These are phyloP conservation scores for Colletotrichum musae DNA, from an alignment of 2,329 filamentous ascomycete genomes.

Conservation along the genomic window DNA sequence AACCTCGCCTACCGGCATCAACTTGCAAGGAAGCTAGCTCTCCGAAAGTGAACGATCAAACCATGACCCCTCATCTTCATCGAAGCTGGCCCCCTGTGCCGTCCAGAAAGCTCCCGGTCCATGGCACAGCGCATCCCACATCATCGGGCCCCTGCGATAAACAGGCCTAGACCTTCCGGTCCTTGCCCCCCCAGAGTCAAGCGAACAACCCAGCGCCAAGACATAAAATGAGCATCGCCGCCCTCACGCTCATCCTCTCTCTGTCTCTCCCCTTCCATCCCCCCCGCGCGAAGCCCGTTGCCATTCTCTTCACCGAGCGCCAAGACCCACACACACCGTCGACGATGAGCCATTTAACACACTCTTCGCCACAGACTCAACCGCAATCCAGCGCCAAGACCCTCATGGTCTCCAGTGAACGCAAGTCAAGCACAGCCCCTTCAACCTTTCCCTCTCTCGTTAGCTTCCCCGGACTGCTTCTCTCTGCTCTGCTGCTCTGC, in stretches of 20 bases:
- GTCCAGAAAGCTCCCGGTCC: not conserved
- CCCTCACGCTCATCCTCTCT: not conserved
- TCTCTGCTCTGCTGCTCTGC: too few species aligned
- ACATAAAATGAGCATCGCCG: not conserved
- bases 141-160: not conserved
- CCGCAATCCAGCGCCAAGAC: not conserved
- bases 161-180: not conserved
- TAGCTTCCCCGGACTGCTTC: too few species aligned
- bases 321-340: not conserved
- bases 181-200: not conserved
- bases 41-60: too few species aligned
- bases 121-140: too few species aligned
- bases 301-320: constrained; percentile 1
- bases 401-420: too few species aligned
- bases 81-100: not conserved
- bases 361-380: not conserved
- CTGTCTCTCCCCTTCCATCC: not conserved
- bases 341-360: not conserved
- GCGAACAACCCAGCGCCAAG: not conserved
- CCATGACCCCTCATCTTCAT: too few species aligned
- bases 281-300: not conserved
- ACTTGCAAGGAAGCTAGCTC: too few species aligned
- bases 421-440: too few species aligned
- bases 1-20: too few species aligned
- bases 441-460: too few species aligned